phyloP scores from a whole-genome alignment of 305 asterid genomes.

The Solanum hybrid region DNA sequence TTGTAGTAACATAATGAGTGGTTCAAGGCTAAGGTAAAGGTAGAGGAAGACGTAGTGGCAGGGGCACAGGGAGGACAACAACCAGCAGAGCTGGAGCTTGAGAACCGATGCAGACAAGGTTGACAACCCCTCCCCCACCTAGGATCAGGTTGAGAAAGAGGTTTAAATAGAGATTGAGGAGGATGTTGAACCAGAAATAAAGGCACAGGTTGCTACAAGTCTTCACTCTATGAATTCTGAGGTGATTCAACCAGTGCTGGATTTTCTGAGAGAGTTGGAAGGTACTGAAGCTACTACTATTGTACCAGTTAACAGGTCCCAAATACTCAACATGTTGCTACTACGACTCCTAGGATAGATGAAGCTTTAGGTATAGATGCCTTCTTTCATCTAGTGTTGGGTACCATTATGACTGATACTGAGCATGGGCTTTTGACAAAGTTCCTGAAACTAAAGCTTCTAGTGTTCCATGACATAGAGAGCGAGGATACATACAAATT shows the following conservation, averaged over 20 bases:
- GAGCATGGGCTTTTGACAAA: neutral
- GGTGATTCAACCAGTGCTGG: neutral
- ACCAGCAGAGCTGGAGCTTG: no score
- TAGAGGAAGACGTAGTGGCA: no score
- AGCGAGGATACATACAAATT: neutral
- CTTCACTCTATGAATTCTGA: neutral
- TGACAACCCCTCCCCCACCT: neutral
- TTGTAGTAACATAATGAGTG: no score
- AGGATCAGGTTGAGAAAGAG: no score
- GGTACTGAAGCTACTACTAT: no score
- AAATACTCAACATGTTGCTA: neutral
- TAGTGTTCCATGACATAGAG: neutral
- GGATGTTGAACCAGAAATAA: neutral
- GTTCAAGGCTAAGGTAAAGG: no score
- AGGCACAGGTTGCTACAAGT: neutral
- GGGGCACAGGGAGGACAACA: no score
- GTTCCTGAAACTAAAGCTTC: neutral
- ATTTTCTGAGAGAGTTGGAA: neutral
- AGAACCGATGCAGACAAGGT: no score
- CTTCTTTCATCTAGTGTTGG: neutral
- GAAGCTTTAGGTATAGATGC: neutral
- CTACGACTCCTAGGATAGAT: neutral
- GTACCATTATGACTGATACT: neutral
- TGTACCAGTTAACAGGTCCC: neutral
- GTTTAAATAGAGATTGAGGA: no score